A percentile compares a stretch with the other conserved stretches of the same genome.
These are phyloP conservation scores for Leishmania major DNA, from an alignment of 208 protist species.

Conservation along the genomic window DNA sequence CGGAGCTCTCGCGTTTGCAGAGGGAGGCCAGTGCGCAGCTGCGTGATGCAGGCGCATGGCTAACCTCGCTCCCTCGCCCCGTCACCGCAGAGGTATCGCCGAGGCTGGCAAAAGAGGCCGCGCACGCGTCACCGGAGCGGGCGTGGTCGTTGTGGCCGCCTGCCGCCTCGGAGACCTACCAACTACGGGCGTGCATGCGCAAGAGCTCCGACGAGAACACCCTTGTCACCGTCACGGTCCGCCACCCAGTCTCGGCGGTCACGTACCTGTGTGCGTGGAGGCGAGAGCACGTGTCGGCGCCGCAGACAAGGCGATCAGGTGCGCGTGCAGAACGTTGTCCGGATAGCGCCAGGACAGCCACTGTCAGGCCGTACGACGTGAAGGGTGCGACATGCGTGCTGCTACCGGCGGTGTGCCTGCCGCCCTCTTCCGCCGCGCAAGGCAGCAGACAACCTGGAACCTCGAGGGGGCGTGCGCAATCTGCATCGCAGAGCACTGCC, in stretches of 20 bases:
- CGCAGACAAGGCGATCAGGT: background rate
- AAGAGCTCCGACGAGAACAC: background rate
- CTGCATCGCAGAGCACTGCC: background rate
- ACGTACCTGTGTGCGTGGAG: constrained; percentile 11
- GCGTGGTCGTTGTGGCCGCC: constrained; percentile 29
- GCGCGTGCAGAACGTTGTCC: too few species aligned
- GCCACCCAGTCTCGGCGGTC: constrained; percentile 17
- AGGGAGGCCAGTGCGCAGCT: background rate
- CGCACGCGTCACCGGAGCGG: background rate
- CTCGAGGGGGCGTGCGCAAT: background rate
- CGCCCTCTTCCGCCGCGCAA: background rate
- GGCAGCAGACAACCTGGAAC: background rate
- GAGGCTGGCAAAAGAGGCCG: background rate
- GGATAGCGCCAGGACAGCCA: background rate
- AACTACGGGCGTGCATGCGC: background rate
- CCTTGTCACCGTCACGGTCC: background rate
- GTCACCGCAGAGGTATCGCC: background rate
- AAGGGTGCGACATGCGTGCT: background rate
- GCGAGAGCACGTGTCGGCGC: constrained; percentile 17
- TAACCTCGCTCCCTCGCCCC: background rate
- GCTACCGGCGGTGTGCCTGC: background rate
- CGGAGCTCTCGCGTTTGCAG: background rate
- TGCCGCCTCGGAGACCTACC: constrained; percentile 10
- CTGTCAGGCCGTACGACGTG: background rate
- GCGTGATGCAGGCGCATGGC: background rate